Evolutionary conservation across 2,329 filamentous ascomycete species (phyloP), one percentile per base, ranked within the genome.

Genomic region (Metarhizium sp.): DNA sequence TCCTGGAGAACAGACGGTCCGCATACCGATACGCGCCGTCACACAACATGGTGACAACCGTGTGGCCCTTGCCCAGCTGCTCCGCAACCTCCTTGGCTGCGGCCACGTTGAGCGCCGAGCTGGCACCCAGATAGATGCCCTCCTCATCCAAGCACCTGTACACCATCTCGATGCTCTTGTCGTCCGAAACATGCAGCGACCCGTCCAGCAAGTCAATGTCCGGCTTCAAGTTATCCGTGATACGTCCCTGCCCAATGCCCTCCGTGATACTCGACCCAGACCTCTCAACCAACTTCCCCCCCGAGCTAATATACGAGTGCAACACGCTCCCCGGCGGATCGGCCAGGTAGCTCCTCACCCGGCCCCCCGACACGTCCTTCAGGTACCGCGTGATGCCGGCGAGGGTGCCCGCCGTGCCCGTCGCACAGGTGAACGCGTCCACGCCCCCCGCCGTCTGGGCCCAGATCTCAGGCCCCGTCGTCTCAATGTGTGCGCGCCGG

Each of bases 21-120:
- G 94, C 94, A 70, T 99, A 99, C 66, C 94, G 78, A 69, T 99
- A 97, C n/a, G 94, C 94, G 58, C 94, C 94, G 69, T 99, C 94
- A 67, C 90, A 96, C 48, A 99, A 80, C 56, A 97, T 82, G 1
- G 94, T 99, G 50, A 97, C 94, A 29, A 99, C 88, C 0, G 89
- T 96, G 70, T 92, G 83, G 10, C 92, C 92, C 62, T 84, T 86
- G 36, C 94, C 94, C 59, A 99, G 74, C 74, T 89, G 90, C 78
- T 94, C 85, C 0, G 94, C 94, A 34, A 96, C 87, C 73, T 97
- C 90, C 75, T 92, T 90, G 16, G 94, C 94, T 1, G 94, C 94
- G 6, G 92, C 94, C 14, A 99, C 94, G 68, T 99, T 99, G 65
- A 99, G 76, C 57, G 90, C 88, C 29, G 90, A 95, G 74, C 90